These are phyloP conservation scores for Haematococcus lacustris DNA, from an alignment of 139 green algal species.

Conservation along the genomic window DNA sequence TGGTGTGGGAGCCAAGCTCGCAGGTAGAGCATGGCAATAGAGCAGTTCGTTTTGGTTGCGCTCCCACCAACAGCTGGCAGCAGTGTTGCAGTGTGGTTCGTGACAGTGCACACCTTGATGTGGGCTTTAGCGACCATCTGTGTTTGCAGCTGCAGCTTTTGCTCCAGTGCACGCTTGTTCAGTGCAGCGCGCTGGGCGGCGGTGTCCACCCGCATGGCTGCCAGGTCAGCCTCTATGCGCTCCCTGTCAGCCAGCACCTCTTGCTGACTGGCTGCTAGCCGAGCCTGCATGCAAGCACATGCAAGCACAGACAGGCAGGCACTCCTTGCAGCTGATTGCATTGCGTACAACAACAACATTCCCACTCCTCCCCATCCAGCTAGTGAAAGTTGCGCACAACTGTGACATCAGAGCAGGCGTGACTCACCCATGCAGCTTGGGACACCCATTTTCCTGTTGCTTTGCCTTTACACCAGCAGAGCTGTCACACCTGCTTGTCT, in stretches of 20 bases:
- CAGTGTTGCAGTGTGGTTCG: background rate
- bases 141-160: constrained; percentile 41
- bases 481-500: constrained; percentile 23
- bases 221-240: constrained; percentile 12
- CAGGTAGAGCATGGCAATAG: background rate
- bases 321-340: background rate
- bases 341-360: background rate
- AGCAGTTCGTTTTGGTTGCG: background rate
- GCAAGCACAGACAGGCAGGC: background rate
- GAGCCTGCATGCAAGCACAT: background rate
- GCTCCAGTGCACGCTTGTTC: constrained; percentile 14
- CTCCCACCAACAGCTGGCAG: background rate
- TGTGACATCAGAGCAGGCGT: no score
- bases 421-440: no score
- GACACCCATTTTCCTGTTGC: background rate
- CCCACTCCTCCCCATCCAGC: constrained; percentile 10
- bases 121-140: constrained; percentile 46
- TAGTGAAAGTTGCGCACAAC: no score
- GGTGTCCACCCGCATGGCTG: background rate
- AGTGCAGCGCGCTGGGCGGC: constrained; percentile 3
- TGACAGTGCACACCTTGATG: constrained; percentile 10
- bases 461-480: background rate
- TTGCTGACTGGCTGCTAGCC: background rate
- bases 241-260: constrained; percentile 14
- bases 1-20: background rate